Percentiles rank a stretch among this genome's conserved stretches.
phyloP scores from a whole-genome alignment of 1,139 yeast species.

The Lodderomyces orthopsilosis region DNA sequence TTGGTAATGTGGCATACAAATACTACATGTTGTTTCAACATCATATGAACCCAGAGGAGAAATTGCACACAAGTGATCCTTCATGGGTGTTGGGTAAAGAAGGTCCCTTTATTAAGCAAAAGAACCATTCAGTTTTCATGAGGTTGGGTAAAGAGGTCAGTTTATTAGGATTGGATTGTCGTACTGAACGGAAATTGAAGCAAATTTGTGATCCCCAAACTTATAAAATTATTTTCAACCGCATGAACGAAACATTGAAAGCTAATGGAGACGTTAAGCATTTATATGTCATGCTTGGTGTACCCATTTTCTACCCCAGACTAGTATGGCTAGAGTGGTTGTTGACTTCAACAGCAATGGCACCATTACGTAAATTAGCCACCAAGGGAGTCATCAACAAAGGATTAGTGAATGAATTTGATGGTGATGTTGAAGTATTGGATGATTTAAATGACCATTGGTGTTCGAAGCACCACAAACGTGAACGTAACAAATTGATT shows the following conservation, averaged over 20 bases:
- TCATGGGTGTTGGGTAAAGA: slow-evolving; percentile 56
- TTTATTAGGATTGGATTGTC: slow-evolving; percentile 81
- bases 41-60: slow-evolving; percentile 55
- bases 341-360: slow-evolving; percentile 57
- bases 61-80: slow-evolving; percentile 41
- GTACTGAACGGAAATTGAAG: slow-evolving; percentile 77
- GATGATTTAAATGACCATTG: slow-evolving; percentile 96
- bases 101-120: slow-evolving; percentile 69
- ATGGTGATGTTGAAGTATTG: slow-evolving; percentile 83
- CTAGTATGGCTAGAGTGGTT: slow-evolving; percentile 84
- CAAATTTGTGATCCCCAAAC: slow-evolving; percentile 56
- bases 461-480: slow-evolving; percentile 85
- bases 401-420: slow-evolving; percentile 84
- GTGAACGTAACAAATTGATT: slow-evolving; percentile 67
- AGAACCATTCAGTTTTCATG: slow-evolving; percentile 65
- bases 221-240: slow-evolving; percentile 58
- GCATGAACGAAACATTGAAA: slow-evolving; percentile 55
- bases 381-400: slow-evolving; percentile 61
- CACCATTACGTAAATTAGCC: slow-evolving; percentile 68
- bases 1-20: slow-evolving; percentile 78
- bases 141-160: slow-evolving; percentile 73
- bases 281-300: slow-evolving; percentile 79
- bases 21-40: slow-evolving; percentile 93
- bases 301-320: slow-evolving; percentile 92
- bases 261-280: slow-evolving; percentile 60